A percentile compares a stretch with the other conserved stretches of the same genome.
Evolutionary conservation across 495 filamentous ascomycete species (phyloP).

Genomic region (Penicillium pulvis): DNA sequence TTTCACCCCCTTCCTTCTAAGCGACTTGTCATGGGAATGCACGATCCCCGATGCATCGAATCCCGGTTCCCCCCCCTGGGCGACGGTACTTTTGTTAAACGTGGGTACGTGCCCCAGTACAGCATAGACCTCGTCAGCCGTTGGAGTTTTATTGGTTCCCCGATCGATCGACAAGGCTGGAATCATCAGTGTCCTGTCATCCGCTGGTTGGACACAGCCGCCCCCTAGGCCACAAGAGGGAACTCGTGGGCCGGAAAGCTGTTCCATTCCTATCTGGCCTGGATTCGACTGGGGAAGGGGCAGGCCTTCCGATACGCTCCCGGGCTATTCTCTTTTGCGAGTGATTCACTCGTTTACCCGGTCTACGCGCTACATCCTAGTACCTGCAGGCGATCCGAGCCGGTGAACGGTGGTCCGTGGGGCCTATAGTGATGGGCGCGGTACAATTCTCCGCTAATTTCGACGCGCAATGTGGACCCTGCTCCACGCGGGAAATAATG

Average conservation of each 20-base stretch:
- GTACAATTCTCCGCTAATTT: conserved; percentile 26
- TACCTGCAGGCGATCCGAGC: conserved; percentile 40
- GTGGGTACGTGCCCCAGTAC: conserved; percentile 6
- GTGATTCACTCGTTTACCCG: conserved; percentile 5
- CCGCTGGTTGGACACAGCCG: conserved; percentile 19
- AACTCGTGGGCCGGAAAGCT: conserved; percentile 18
- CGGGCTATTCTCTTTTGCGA: neutral
- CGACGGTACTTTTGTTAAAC: neutral
- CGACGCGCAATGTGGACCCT: conserved; percentile 10
- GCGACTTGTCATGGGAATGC: neutral
- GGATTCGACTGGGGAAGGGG: neutral
- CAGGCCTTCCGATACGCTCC: conserved; percentile 15
- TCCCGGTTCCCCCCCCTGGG: neutral
- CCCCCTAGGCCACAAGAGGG: neutral
- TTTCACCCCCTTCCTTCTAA: neutral
- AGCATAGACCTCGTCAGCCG: conserved; percentile 3
- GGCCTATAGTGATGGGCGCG: conserved; percentile 22
- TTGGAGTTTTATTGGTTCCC: conserved; percentile 5
- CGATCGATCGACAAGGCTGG: conserved; percentile 10
- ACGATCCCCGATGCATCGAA: conserved; percentile 3
- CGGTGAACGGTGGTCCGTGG: conserved; percentile 37
- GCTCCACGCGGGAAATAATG: conserved; percentile 23
- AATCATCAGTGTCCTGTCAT: conserved; percentile 20
- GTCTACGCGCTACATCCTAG: conserved; percentile 31
- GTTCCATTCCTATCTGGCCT: conserved; percentile 20